Base-by-base conservation (phyloP, 2,329 filamentous ascomycete species). In the Elsinoe perseae region DNA sequence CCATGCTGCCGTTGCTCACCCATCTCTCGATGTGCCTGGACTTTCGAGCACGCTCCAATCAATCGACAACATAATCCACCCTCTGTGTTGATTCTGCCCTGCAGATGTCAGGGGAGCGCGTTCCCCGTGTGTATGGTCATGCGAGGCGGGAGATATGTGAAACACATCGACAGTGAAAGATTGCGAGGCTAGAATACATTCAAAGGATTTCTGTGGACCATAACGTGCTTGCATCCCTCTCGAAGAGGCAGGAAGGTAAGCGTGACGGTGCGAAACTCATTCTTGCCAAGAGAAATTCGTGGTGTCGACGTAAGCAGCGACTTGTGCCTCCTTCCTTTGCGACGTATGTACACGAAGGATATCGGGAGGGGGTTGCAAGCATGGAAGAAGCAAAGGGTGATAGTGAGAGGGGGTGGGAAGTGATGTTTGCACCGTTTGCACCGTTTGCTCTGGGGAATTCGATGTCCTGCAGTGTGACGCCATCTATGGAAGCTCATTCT, bases 261-360 rank as follows among this genome's bases (percentile, higher is more conserved):
- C 44, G 20, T 50, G 25, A 50, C 44, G 44, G 44, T 32, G 44
- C 27, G 16, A 50, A 6, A n/a, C 16, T 32, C n/a, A n/a, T 44
- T n/a, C 18, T 9, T 30, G 44, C 44, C 44, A 50, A 50, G 44
- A 20, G 25, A 18, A 48, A 36, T 30, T 52, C 48, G 48, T 9
- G 48, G 48, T 52, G n/a, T 32, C 25, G 36, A 52, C 48, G 48
- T 52, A 52, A 38, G 48, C 48, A 34, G 44, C 32, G 40, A 21
- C 40, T 44, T 10, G 25, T 14, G 40, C 40, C 40, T 23, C 23
- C 21, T 43, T 8, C 23, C 18, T 18, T 23, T 18, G 18, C 8
- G 12, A 21, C 23, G 9, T 5, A 20, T 16, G 40, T 5, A 20
- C 20, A 10, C 10, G 21, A 20, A 43, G 40, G 40, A 43, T 14